These are phyloP conservation scores for Cytidiella melzeri DNA, from an alignment of 768 basidiomycete species.

Conservation along the genomic window DNA sequence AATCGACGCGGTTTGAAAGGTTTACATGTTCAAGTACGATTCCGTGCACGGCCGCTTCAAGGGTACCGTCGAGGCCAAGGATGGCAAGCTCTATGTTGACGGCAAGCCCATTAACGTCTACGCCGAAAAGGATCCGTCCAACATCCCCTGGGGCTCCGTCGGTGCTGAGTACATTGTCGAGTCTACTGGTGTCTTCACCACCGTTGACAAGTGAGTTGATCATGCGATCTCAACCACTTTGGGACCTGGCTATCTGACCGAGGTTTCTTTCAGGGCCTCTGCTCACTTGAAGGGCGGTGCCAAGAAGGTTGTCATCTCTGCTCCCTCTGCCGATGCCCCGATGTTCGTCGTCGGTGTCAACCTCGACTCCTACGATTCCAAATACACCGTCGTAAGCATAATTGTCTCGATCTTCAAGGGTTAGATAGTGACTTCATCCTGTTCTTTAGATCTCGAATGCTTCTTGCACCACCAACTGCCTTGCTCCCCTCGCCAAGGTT, in stretches of 20 bases:
- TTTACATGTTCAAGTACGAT: slow-evolving; percentile 99
- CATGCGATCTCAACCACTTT: slow-evolving; percentile 10
- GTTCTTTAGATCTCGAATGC: slow-evolving; percentile 83
- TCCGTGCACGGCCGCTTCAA: slow-evolving; percentile 92
- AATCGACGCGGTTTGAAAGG: slow-evolving; percentile 34
- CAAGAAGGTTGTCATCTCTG: slow-evolving; percentile 99
- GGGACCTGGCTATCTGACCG: background rate
- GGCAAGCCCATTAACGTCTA: slow-evolving; percentile 73
- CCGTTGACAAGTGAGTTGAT: slow-evolving; percentile 74
- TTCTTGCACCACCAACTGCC: slow-evolving; percentile 99
- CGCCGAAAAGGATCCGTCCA: slow-evolving; percentile 80
- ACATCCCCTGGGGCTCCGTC: slow-evolving; percentile 74
- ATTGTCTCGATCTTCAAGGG: background rate
- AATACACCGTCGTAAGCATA: slow-evolving; percentile 71
- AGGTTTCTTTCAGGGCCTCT: slow-evolving; percentile 48
- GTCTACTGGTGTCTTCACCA: slow-evolving; percentile 99
- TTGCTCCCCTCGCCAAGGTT: slow-evolving; percentile 98
- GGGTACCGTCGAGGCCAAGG: slow-evolving; percentile 73
- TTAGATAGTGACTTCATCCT: background rate
- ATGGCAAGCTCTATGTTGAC: slow-evolving; percentile 85
- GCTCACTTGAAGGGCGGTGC: slow-evolving; percentile 97
- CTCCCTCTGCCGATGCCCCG: slow-evolving; percentile 94
- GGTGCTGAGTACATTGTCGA: slow-evolving; percentile 95
- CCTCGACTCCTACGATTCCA: slow-evolving; percentile 85
- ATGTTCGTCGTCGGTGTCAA: slow-evolving; percentile 97